Conservation (phyloP, 306 rosid genomes). For the Gynostemma pentaphyllum region DNA sequence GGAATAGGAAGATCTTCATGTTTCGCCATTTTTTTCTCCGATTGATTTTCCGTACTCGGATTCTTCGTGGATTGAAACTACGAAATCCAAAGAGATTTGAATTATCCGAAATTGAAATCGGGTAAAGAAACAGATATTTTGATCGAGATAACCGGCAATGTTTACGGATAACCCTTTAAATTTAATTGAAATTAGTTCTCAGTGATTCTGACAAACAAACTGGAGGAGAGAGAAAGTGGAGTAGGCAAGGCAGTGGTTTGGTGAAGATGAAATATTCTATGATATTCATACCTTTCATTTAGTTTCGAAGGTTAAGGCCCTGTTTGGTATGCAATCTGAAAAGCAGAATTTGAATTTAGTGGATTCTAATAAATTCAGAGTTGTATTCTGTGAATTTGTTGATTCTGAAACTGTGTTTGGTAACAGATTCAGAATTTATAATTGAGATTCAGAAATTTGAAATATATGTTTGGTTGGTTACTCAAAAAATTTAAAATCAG, state of each 20-base stretch:
- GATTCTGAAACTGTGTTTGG: too few species aligned
- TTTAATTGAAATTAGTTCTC: too few species aligned
- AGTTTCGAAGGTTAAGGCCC: too few species aligned
- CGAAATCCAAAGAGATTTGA: neutral
- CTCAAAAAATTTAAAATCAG: too few species aligned
- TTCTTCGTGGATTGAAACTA: neutral
- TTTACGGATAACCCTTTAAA: neutral
- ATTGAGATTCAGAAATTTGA: too few species aligned
- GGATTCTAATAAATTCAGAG: too few species aligned
- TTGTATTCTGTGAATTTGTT: too few species aligned
- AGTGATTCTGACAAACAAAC: too few species aligned
- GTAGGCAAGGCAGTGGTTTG: neutral
- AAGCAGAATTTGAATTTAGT: too few species aligned
- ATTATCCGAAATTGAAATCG: neutral
- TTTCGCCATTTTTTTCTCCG: slow-evolving; percentile 31
- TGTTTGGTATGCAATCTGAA: neutral
- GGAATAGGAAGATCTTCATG: slow-evolving; percentile 90
- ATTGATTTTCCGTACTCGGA: neutral
- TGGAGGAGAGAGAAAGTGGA: neutral
- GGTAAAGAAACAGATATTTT: neutral
- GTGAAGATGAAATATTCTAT: neutral
- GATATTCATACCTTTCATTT: neutral
- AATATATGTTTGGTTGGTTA: too few species aligned
- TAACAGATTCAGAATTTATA: too few species aligned
- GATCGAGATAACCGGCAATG: neutral